These are phyloP conservation scores for Periconia macrospinosa DNA, from an alignment of 2,329 filamentous ascomycete species.

Conservation along the genomic window DNA sequence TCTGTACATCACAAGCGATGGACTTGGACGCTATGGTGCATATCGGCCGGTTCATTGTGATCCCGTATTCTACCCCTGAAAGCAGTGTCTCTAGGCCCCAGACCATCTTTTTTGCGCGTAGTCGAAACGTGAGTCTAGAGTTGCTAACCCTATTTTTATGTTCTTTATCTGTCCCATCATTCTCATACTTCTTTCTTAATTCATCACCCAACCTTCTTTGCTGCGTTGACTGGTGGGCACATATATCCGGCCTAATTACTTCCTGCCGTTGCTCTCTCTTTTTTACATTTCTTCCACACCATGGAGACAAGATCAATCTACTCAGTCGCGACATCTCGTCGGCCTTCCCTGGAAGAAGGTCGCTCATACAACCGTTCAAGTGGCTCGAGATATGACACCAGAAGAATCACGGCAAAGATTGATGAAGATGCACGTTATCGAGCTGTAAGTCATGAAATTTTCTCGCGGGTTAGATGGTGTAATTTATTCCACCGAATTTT, in stretches of 20 bases:
- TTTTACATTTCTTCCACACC: background rate
- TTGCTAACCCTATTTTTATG: no score
- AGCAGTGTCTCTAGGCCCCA: no score
- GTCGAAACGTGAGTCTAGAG: no score
- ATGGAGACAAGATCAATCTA: background rate
- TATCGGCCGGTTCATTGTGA: background rate
- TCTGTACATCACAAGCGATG: background rate
- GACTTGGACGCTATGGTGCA: background rate
- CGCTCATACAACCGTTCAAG: slow-evolving; percentile 1
- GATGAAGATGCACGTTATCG: slow-evolving; percentile 26
- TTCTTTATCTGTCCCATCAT: no score
- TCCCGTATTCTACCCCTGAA: no score
- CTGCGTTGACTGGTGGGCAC: no score
- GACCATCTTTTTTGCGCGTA: no score
- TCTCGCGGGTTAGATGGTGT: background rate
- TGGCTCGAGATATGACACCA: slow-evolving; percentile 2
- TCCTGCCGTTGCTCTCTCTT: background rate
- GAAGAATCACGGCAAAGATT: slow-evolving; percentile 23
- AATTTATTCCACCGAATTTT: background rate
- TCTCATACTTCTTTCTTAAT: no score
- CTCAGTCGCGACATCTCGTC: background rate
- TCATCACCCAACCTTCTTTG: no score
- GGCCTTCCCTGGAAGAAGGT: background rate
- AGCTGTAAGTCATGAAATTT: slow-evolving; percentile 16
- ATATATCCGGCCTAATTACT: background rate